Base-by-base conservation (phyloP, 148 eudicot species). In the Cornus controversa region DNA sequence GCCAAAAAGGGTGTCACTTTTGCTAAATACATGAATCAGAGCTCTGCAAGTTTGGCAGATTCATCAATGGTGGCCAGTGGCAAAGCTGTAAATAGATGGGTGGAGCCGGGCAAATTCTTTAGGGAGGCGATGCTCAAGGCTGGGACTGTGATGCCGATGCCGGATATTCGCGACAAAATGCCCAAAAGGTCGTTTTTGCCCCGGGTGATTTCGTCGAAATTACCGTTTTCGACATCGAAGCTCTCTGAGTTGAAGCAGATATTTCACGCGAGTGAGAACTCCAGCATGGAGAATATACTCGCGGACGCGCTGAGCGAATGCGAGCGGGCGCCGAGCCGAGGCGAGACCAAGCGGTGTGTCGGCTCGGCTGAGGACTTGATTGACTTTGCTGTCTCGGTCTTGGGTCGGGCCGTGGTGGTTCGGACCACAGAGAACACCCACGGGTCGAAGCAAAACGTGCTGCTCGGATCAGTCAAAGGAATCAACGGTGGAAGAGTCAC, bases 101-200 rank as follows among this genome's bases (percentile, higher is more conserved):
- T 85, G 22, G 98, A 94, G 82, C 94, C 93, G 0, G 98, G 98
- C 3, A 94, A 88, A 72, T 94, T 94, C 58, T 94, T 94, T 70
- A 80, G 98, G 22, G 98, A 94, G 80, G 66, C 42, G 9, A 85
- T 86, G 86, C 47, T 94, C 66, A 89, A 81, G 58, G 77, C 71
- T 20, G 98, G 98, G 4, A 84, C 78, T 20, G 80, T 91, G 3
- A 94, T 94, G 95, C 91, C 92, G 8, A 92, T 94, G 97, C 98
- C 98, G 24, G 98, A 94, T 67, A 89, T 94, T 23, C 80, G 69
- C 15, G 98, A 94, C 67, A 94, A 91, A 78, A 92, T 94, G 98
- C 98, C 98, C 0, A 75, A 74, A 71, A 88, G 98, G 88, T 91
- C 98, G 74, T 94, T 94, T 80, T 76, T 94, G 74, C 98, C 98